A percentile compares a stretch with the other conserved stretches of the same genome.
Evolutionary conservation across 768 basidiomycete species (phyloP).

Genomic region (Termitomyces sp.): DNA sequence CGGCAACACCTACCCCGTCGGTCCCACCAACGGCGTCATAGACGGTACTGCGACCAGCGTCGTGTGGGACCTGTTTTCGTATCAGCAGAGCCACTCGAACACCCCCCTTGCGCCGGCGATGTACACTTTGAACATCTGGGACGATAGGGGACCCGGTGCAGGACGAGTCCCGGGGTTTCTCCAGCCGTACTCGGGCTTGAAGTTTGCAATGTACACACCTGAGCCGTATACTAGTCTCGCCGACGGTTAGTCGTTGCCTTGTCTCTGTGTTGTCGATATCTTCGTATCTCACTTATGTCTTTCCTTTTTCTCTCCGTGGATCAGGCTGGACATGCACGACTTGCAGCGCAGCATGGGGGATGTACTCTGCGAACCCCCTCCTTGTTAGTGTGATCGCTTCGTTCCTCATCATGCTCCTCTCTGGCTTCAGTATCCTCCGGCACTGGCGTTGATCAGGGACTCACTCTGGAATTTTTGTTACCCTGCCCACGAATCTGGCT

Average conservation of each 20-base stretch:
- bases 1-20: slow-evolving; percentile 87
- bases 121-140: slow-evolving; percentile 79
- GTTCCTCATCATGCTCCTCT: slow-evolving; percentile 58
- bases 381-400: slow-evolving; percentile 50
- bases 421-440: slow-evolving; percentile 57
- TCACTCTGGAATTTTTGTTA: neutral
- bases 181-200: slow-evolving; percentile 58
- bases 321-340: slow-evolving; percentile 53
- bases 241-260: slow-evolving; percentile 39
- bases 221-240: slow-evolving; percentile 61
- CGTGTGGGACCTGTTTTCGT: slow-evolving; percentile 77
- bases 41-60: slow-evolving; percentile 65
- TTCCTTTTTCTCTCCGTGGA: neutral
- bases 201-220: slow-evolving; percentile 85
- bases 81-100: slow-evolving; percentile 55
- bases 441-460: slow-evolving; percentile 7
- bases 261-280: neutral
- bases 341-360: slow-evolving; percentile 37
- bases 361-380: slow-evolving; percentile 42
- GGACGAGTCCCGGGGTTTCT: slow-evolving; percentile 58
- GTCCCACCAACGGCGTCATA: slow-evolving; percentile 68
- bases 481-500: neutral
- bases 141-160: slow-evolving; percentile 69
- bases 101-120: slow-evolving; percentile 69
- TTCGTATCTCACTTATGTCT: no score